These are phyloP conservation scores for Rubroshorea leprosula DNA, from an alignment of 345 rosid species.

Conservation along the genomic window DNA sequence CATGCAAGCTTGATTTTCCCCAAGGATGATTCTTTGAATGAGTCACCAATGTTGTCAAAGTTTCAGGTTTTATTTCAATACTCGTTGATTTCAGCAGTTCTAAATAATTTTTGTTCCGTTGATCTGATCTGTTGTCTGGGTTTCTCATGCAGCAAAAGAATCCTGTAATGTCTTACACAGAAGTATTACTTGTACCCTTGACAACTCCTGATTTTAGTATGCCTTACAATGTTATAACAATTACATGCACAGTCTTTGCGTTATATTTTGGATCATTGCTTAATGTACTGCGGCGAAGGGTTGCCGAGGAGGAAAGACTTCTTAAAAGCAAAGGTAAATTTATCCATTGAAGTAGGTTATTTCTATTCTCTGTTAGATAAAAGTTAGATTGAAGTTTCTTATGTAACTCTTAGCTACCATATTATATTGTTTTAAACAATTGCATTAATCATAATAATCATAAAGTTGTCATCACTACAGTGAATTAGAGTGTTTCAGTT, in stretches of 20 bases:
- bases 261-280: conserved; percentile 87
- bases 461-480: too few species aligned
- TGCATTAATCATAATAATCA: too few species aligned
- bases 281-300: conserved; percentile 69
- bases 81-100: not conserved
- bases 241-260: conserved; percentile 87
- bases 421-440: too few species aligned
- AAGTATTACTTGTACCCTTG: conserved; percentile 84
- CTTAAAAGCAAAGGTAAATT: conserved; percentile 59
- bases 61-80: conserved; percentile 43
- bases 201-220: conserved; percentile 98
- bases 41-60: conserved; percentile 48
- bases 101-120: not conserved
- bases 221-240: conserved; percentile 97
- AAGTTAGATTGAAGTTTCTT: too few species aligned
- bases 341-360: conserved; percentile 5
- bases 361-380: not conserved
- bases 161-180: conserved; percentile 68
- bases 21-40: conserved; percentile 24
- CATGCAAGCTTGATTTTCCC: conserved; percentile 43
- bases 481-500: too few species aligned
- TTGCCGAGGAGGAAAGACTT: conserved; percentile 72
- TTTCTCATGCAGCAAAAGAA: conserved; percentile 53
- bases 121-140: conserved; percentile 11
- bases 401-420: not conserved